Evolutionary conservation across 2,329 filamentous ascomycete genomes (phyloP), one percentile per base, ranked within the genome.

Genomic region (Aureobasidium sp.): DNA sequence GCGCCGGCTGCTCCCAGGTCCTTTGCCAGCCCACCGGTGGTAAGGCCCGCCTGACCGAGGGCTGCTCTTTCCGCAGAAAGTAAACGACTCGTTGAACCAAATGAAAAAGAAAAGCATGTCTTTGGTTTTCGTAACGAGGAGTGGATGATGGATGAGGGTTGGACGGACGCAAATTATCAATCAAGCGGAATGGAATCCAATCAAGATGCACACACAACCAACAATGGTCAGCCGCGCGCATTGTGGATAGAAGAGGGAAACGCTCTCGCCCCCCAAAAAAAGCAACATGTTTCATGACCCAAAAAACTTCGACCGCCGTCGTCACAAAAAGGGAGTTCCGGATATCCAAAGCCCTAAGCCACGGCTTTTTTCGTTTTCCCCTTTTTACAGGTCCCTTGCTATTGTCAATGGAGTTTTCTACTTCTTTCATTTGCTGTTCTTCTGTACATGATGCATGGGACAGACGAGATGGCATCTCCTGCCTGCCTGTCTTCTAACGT

Each of bases 61-160:
- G 94, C 79, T 99, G 94, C 90, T 97, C 94, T 78, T 99, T 99
- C 91, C 89, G 94, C 84, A 92, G 92, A 85, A 99, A 99, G 93
- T 99, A 97, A 82, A 90, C 75, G 79, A 74, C 71, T 73, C 72
- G 67, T 72, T 42, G 44, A 54, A 54, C 54, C 54, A 52, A 61
- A 35, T 8, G n/a, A 62, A 60, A 58, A 62, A 42, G 59, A 57
- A 64, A 59, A 47, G 31, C 40, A 56, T 61, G 44, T 39, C 44
- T 50, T 56, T 64, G 63, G 39, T 63, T 60, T 61, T 56, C 60
- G 50, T 61, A 53, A 58, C 54, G 57, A 60, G 44, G 33, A 60
- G 45, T 40, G 57, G 35, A 45, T 60, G 57, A 49, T 40, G 57
- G 45, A 50, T 44, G 57, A 60, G 42, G 29, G 49, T 62, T 54